phyloP scores from a whole-genome alignment of 768 basidiomycete species.

The Hericium erinaceus region DNA sequence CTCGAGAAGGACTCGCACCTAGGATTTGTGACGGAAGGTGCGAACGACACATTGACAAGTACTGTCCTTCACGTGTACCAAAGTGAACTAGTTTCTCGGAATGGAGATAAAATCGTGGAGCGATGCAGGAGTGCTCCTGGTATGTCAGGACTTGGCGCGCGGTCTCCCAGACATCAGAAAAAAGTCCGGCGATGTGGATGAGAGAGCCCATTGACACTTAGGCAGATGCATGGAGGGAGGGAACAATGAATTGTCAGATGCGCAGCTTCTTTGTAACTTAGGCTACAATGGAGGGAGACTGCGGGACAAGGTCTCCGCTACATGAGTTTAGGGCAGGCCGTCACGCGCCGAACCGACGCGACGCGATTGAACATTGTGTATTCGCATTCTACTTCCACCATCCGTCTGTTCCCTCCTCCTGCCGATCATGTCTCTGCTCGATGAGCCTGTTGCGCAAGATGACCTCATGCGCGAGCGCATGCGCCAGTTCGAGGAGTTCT shows the following conservation, averaged over 20 bases:
- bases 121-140: too few species aligned
- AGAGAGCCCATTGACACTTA: background rate
- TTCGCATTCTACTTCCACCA: background rate
- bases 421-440: conserved; percentile 26
- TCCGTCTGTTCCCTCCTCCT: background rate
- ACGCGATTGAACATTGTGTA: conserved; percentile 10
- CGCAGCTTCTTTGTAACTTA: background rate
- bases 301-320: background rate
- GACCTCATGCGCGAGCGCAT: conserved; percentile 72
- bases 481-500: conserved; percentile 76
- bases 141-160: too few species aligned
- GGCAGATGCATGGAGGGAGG: background rate
- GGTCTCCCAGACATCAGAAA: too few species aligned
- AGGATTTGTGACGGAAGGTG: too few species aligned
- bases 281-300: background rate
- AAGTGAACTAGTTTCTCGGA: too few species aligned
- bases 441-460: conserved; percentile 53
- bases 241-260: background rate
- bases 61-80: too few species aligned
- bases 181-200: too few species aligned
- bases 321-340: conserved; percentile 25
- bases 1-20: too few species aligned
- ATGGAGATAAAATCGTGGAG: too few species aligned
- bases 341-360: conserved; percentile 15
- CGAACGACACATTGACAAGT: too few species aligned